These are phyloP conservation scores for Scenedesmus sp. DNA, from an alignment of 163 green algal genomes.

Conservation along the genomic window DNA sequence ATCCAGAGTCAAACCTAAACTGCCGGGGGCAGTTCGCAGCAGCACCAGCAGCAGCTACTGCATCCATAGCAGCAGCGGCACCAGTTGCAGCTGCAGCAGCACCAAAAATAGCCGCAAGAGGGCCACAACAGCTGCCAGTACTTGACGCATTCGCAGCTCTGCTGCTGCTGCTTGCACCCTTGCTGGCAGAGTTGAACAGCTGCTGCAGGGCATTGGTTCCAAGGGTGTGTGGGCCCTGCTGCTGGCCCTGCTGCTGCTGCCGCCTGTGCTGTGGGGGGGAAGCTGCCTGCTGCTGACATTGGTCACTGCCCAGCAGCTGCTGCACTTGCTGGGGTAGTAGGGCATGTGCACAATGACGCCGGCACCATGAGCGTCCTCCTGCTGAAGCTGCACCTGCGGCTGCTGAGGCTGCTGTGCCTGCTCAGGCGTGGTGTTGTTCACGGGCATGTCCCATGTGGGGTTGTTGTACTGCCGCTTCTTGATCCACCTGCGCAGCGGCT, in stretches of 20 bases:
- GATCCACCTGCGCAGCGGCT: constrained; percentile 53
- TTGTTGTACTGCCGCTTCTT: constrained; percentile 41
- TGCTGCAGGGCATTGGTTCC: not conserved
- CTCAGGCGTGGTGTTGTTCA: constrained; percentile 74
- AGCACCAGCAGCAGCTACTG: not conserved
- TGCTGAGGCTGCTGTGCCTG: constrained; percentile 10
- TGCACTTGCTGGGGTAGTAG: constrained; percentile 41
- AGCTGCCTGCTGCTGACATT: not conserved
- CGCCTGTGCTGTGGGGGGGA: not conserved
- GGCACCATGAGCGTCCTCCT: not conserved
- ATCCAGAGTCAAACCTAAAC: constrained; percentile 31
- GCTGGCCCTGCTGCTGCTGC: constrained; percentile 1
- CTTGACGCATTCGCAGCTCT: not conserved
- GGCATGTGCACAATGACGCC: constrained; percentile 1
- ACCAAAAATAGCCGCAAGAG: constrained; percentile 15
- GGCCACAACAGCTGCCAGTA: not conserved
- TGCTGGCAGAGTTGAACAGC: constrained; percentile 22
- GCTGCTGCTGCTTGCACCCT: not conserved
- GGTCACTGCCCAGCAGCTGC: constrained; percentile 24
- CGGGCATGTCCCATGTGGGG: constrained; percentile 58
- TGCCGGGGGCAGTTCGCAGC: not conserved
- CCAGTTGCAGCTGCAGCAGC: not conserved
- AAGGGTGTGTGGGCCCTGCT: not conserved
- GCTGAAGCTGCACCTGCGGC: not conserved
- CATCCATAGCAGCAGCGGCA: not conserved